Percentiles rank a stretch among this genome's conserved stretches.
These are phyloP conservation scores for Wilcoxina mikolae DNA, from an alignment of 495 filamentous ascomycete species.

Conservation along the genomic window DNA sequence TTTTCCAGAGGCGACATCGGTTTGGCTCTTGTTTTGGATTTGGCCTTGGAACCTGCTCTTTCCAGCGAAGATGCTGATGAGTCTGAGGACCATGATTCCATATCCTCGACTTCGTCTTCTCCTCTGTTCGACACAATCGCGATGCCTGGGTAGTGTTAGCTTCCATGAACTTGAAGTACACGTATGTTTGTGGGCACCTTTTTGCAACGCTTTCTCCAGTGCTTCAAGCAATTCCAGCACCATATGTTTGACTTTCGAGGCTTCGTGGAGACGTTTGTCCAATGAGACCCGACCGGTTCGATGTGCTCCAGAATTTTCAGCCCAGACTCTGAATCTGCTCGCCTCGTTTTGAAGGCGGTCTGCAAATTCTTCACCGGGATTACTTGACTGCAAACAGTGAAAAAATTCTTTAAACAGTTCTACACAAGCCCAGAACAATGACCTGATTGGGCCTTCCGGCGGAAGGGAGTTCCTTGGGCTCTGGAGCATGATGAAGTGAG, in stretches of 20 bases:
- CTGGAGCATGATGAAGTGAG: too few species aligned
- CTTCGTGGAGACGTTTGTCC: constrained; percentile 17
- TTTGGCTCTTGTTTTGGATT: background rate
- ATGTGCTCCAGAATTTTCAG: constrained; percentile 1
- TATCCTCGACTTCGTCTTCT: background rate
- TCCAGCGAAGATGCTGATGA: too few species aligned
- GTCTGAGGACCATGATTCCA: background rate
- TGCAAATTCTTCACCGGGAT: too few species aligned
- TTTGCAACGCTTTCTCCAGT: constrained; percentile 12
- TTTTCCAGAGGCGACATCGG: background rate
- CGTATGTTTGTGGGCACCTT: constrained; percentile 7
- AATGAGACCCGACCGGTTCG: constrained; percentile 6
- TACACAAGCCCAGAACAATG: background rate
- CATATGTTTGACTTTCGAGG: constrained; percentile 10
- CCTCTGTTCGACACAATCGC: background rate
- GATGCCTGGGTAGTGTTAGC: background rate
- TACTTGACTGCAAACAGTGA: background rate
- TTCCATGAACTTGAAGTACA: too few species aligned
- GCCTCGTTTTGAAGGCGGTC: too few species aligned
- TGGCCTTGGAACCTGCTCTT: too few species aligned
- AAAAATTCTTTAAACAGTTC: background rate
- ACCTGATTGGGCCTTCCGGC: too few species aligned
- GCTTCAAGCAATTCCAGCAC: constrained; percentile 13
- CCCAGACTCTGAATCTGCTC: constrained; percentile 8
- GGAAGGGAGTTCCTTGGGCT: too few species aligned